These are phyloP conservation scores for Helichrysum umbraculigerum DNA, from an alignment of 129 eudicot genomes.

Conservation along the genomic window DNA sequence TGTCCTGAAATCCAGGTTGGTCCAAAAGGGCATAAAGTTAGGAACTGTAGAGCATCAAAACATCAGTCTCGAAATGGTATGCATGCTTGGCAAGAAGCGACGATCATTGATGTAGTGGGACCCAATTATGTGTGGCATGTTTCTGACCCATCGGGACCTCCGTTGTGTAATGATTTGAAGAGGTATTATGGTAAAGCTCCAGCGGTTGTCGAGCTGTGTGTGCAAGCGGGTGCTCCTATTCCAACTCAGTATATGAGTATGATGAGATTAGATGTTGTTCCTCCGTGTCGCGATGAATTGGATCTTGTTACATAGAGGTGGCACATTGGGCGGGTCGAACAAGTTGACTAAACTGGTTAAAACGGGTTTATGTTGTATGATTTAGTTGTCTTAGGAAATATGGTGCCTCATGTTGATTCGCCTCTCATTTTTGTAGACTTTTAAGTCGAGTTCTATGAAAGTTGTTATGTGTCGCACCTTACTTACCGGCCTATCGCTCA, in stretches of 20 bases:
- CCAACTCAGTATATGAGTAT: slow-evolving; percentile 56
- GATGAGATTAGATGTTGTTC: slow-evolving; percentile 78
- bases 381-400: too few species aligned
- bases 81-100: slow-evolving; percentile 84
- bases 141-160: slow-evolving; percentile 36
- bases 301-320: slow-evolving; percentile 53
- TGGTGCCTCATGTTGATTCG: too few species aligned
- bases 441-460: too few species aligned
- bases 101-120: slow-evolving; percentile 60
- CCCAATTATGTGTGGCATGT: slow-evolving; percentile 78
- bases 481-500: too few species aligned
- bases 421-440: too few species aligned
- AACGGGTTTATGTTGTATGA: not conserved
- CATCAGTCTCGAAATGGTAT: slow-evolving; percentile 64
- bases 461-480: too few species aligned
- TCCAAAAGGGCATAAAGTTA: slow-evolving; percentile 73
- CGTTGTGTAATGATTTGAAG: slow-evolving; percentile 52
- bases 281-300: slow-evolving; percentile 63
- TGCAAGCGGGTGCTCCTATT: slow-evolving; percentile 62
- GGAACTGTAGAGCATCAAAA: slow-evolving; percentile 65
- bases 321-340: not conserved
- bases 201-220: slow-evolving; percentile 68
- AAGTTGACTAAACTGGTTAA: not conserved
- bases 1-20: slow-evolving; percentile 81
- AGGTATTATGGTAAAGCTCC: slow-evolving; percentile 75